These are phyloP conservation scores for Eutrema salsugineum DNA, from an alignment of 441 rosid genomes.

Conservation along the genomic window DNA sequence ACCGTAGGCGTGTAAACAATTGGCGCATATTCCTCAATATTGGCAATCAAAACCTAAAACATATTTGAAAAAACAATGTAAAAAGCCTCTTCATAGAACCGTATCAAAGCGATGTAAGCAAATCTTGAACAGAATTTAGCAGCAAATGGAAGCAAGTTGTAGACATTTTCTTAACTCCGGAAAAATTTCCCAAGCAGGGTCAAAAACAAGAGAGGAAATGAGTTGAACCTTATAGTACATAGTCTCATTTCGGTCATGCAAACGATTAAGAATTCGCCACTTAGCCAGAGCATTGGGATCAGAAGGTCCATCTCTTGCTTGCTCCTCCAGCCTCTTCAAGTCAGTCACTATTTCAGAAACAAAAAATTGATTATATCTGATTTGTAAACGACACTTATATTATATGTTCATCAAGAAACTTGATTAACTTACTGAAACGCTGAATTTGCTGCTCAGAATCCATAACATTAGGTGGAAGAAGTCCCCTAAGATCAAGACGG, in stretches of 20 bases:
- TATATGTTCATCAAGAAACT: neutral
- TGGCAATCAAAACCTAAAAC: conserved; percentile 76
- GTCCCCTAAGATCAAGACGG: conserved; percentile 95
- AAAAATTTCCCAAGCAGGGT: neutral
- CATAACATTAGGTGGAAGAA: conserved; percentile 94
- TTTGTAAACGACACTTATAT: neutral
- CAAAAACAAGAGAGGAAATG: neutral
- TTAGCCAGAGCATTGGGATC: conserved; percentile 94
- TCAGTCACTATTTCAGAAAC: conserved; percentile 62
- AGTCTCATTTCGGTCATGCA: conserved; percentile 97
- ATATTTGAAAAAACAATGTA: neutral
- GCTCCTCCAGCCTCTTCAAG: conserved; percentile 89
- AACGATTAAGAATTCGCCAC: conserved; percentile 94
- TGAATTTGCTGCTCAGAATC: conserved; percentile 84
- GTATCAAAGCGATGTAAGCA: neutral
- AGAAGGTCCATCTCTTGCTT: conserved; percentile 93
- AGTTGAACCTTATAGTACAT: conserved; percentile 81
- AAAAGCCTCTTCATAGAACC: neutral
- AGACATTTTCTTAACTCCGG: neutral
- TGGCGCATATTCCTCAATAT: conserved; percentile 98
- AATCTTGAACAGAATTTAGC: neutral
- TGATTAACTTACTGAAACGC: conserved; percentile 72
- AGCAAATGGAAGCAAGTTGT: neutral
- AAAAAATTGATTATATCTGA: neutral
- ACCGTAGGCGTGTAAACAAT: conserved; percentile 99